Base-by-base conservation (phyloP, 352 stramenopile species). In the Pythium oligandrum region DNA sequence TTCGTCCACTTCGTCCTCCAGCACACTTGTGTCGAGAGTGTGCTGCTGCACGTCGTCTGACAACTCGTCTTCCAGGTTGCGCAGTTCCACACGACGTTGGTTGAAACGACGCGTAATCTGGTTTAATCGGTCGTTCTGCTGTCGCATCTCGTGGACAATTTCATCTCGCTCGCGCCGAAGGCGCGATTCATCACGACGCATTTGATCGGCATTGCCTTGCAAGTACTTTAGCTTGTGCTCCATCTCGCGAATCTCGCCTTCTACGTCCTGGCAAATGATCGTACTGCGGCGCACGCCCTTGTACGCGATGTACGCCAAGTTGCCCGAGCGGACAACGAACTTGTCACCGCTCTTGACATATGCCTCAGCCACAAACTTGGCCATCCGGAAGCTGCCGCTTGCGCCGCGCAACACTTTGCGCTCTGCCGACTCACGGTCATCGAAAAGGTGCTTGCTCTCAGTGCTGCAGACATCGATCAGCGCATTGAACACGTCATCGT, bases 401-500 rank as follows among this genome's bases (percentile, higher is more conserved):
- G 68, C 61, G 6, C 80, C 77, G 4, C 68, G 68, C 38, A 93
- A 49, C 36, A 88, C 75, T 3, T 59, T 64, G 17, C 66, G 38
- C 52, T 93, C 83, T 4, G 78, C 83, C 4, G 44, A 53, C 42
- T 82, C 63, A n/a, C 75, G 71, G 42, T 84, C 57, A 33, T 89
- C 68, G 54, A 83, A 91, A 4, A 91, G 58, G 31, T 89, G 47
- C 46, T 92, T 90, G 59, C 70, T 80, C 50, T 94, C 83, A 1
- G 75, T 89, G 48, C 67, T 86, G 56, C 81, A 87, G 4, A 89
- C 72, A 53, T 94, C 83, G 5, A 94, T 57, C 3, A 94, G 57
- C 40, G 79, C 79, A 48, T 94, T 94, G 49, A 90, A 94, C 4
- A 92, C 83, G 35, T 94, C 75, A 44, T 86, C 68, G 35, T 92